Percentiles rank a stretch among this genome's conserved stretches.
These are phyloP conservation scores for Amorphotheca resinae DNA, from an alignment of 495 filamentous ascomycete genomes.

Conservation along the genomic window DNA sequence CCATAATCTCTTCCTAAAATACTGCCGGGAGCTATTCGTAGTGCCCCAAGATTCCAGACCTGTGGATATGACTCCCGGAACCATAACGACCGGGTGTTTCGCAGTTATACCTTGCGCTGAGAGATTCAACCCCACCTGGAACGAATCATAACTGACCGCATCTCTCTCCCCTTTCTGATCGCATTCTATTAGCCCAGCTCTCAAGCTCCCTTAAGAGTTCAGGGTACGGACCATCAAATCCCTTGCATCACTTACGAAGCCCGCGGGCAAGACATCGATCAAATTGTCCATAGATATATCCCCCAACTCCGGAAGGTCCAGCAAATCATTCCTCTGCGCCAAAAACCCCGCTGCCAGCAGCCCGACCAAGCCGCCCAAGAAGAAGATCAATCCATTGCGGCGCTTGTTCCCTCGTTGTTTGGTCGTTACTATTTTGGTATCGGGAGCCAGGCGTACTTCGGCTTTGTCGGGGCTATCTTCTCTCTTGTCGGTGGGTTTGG, in stretches of 20 bases:
- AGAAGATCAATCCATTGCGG: constrained; percentile 66
- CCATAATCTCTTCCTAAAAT: constrained; percentile 90
- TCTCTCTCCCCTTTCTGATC: constrained; percentile 69
- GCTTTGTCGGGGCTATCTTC: constrained; percentile 33
- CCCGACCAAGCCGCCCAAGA: constrained; percentile 72
- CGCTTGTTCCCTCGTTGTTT: constrained; percentile 39
- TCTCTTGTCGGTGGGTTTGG: constrained; percentile 21
- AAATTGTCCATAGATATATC: constrained; percentile 75
- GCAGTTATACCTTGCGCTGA: constrained; percentile 72
- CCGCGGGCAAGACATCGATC: constrained; percentile 71
- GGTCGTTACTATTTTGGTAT: constrained; percentile 20
- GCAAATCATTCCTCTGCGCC: constrained; percentile 70
- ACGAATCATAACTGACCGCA: constrained; percentile 82
- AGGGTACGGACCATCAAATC: constrained; percentile 55
- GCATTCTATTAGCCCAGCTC: constrained; percentile 12
- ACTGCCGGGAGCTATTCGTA: constrained; percentile 62
- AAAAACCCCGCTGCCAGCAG: constrained; percentile 73
- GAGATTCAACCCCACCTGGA: constrained; percentile 73
- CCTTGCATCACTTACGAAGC: constrained; percentile 68
- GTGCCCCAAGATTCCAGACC: constrained; percentile 96
- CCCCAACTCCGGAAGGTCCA: constrained; percentile 65
- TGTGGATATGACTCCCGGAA: constrained; percentile 94
- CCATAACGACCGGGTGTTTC: constrained; percentile 86
- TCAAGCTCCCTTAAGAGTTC: not conserved
- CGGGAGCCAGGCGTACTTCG: constrained; percentile 24